Base-by-base conservation (phyloP, 1,284 basidiomycete genomes). In the Irpex sp. region DNA sequence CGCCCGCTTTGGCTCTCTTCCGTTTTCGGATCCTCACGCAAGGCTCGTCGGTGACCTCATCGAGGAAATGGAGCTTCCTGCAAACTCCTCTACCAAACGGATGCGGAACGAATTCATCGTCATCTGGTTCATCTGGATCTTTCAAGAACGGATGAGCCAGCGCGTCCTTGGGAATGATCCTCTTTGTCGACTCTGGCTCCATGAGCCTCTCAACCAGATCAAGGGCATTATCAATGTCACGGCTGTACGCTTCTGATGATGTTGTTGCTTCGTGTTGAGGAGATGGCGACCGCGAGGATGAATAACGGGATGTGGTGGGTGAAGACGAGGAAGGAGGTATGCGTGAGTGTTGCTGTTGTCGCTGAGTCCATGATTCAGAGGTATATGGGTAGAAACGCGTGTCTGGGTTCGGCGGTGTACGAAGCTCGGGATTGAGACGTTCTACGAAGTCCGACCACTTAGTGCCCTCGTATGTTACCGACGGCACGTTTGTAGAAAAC, bases 401-500 rank as follows among this genome's bases (percentile, higher is more conserved):
- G 66, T 88, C 81, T 1, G 81, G 79, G 65, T 77, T 75, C 40
- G 80, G 82, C 0, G 87, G 85, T 5, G 81, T 81, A 69, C 84
- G 84, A 26, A 96, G 76, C 49, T 85, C 78, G 1, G 92, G 93
- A 70, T 96, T 96, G 64, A 93, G 85, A 57, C 78, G 84, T 67
- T 88, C 82, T 52, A 96, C 87, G 64, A 97, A 87, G 7, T 87
- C 82, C 34, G 79, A 78, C 84, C 96, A 90, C 47, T 86, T 75
- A 13, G 85, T 83, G 48, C 91, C 89, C 0, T 89, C 82, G 40
- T 79, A 73, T 9, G 86, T 83, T 19, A 95, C 77, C 3, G 88
- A 82, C 2, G 94, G 93, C 0, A 97, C 82, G 71, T 97, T 97
- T 19, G 92, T 91, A 11, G 89, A 80, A 68, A 97, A 91, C 1